Base-by-base conservation (phyloP, 805 yeast species). In the Cyberlindnera galapagoensis region DNA sequence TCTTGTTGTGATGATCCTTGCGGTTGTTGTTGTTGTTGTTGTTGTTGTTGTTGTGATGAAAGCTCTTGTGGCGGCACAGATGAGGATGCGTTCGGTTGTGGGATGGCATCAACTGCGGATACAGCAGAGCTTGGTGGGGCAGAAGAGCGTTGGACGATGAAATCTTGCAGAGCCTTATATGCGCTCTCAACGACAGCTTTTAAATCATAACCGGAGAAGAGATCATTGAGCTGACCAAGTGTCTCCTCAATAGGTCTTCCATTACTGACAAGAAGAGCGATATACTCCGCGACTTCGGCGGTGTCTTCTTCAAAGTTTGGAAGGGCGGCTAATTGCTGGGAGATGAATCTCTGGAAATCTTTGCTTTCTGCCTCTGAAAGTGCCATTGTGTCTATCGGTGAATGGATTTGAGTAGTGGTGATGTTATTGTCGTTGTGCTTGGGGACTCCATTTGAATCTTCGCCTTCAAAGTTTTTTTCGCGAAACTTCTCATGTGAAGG, bases 281-380 rank as follows among this genome's bases (percentile, higher is more conserved):
- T 74, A 49, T 72, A 82, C 54, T 82, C 92, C 10, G 92, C 83
- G 25, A 79, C 76, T 44, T 77, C 80, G 27, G 59, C 63, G 17
- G 69, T 65, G 46, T 74, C 79, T 34, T 72, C 78, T 9, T 57
- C 58, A 39, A 70, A 58, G 37, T 63, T 65, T 6, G 55, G 56
- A 17, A 69, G 39, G 26, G 60, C 57, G 13, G 49, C 49, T 20
- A 70, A 53, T 46, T 62, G 65, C 30, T 55, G 54, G 12, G 68
- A 61, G 7, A 72, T 62, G 24, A 58, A 60, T 15, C 55, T 53
- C 45, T 69, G 70, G 30, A 71, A 46, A 36, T 65, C 67, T 36
- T 62, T 53, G 21, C 62, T 65, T 20, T 63, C 42, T 20, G 57
- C 57, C 14, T 49, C 51, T 3, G 44, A 39, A 3, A 49, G 31